Conservation (phyloP, 2,329 filamentous ascomycete genomes). For the Colletotrichum nymphaeae region DNA sequence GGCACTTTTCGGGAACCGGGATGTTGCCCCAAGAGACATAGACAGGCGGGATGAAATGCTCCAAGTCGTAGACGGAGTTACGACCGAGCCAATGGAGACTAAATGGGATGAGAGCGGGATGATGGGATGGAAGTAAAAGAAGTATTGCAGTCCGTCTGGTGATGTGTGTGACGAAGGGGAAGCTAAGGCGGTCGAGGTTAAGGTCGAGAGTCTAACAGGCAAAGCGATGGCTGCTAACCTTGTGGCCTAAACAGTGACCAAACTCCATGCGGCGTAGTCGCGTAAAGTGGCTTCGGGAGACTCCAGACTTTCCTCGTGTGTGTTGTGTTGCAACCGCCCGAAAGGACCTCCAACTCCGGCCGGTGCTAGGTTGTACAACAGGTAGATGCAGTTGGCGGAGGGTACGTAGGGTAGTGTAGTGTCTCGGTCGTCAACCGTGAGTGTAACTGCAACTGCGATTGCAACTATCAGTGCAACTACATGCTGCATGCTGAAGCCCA, state of each 20-base stretch:
- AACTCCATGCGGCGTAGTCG: background rate
- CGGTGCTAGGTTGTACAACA: background rate
- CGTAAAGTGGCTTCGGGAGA: background rate
- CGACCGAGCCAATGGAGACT: background rate
- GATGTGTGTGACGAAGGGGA: background rate
- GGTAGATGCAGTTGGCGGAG: background rate
- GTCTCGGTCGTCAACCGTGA: background rate
- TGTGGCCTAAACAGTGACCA: background rate
- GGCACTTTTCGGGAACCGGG: slow-evolving; percentile 14
- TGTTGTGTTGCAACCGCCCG: background rate
- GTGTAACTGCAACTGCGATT: background rate
- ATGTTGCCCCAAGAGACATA: background rate
- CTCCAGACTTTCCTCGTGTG: background rate
- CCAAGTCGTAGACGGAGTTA: background rate
- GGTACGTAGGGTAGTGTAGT: background rate
- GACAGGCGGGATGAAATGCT: background rate
- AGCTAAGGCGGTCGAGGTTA: background rate
- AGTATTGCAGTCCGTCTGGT: background rate
- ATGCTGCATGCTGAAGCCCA: background rate
- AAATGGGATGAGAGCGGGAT: background rate
- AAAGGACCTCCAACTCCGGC: background rate
- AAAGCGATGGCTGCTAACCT: background rate
- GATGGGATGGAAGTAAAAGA: background rate
- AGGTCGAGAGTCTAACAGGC: background rate
- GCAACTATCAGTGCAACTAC: background rate